Evolutionary conservation across 164 flowering plant species (phyloP).

Genomic region (Nelumbo lutea): DNA sequence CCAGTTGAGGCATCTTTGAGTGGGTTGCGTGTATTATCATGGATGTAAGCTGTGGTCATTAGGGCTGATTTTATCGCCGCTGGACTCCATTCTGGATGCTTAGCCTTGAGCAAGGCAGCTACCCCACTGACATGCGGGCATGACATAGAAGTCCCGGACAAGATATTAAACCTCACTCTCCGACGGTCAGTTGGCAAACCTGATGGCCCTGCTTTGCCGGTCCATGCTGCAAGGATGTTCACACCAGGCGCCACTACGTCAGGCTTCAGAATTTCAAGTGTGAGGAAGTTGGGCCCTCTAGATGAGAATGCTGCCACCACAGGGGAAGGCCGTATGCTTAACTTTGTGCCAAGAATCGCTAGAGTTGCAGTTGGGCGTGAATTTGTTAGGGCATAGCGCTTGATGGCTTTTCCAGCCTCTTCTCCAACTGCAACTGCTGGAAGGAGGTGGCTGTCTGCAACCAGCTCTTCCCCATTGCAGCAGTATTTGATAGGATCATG

Average conservation of each 20-base stretch:
- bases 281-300: constrained; percentile 44
- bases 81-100: constrained; percentile 58
- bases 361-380: constrained; percentile 34
- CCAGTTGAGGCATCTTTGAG: constrained; percentile 33
- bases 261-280: constrained; percentile 42
- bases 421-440: constrained; percentile 52
- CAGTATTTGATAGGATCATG: constrained; percentile 46
- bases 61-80: constrained; percentile 54
- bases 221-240: constrained; percentile 57
- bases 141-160: constrained; percentile 61
- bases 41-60: constrained; percentile 55
- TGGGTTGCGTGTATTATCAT: constrained; percentile 35
- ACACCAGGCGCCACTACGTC: constrained; percentile 53
- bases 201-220: constrained; percentile 38
- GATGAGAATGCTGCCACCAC: constrained; percentile 57
- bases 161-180: constrained; percentile 39
- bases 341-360: constrained; percentile 34
- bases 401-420: constrained; percentile 30
- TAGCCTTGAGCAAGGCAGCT: constrained; percentile 43
- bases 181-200: constrained; percentile 35
- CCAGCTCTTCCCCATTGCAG: constrained; percentile 49
- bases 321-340: constrained; percentile 42
- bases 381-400: constrained; percentile 25
- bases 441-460: constrained; percentile 49
- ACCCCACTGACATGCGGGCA: constrained; percentile 61